Base-by-base conservation (phyloP, 106 monocot genomes). In the Phalaenopsis equestris region DNA sequence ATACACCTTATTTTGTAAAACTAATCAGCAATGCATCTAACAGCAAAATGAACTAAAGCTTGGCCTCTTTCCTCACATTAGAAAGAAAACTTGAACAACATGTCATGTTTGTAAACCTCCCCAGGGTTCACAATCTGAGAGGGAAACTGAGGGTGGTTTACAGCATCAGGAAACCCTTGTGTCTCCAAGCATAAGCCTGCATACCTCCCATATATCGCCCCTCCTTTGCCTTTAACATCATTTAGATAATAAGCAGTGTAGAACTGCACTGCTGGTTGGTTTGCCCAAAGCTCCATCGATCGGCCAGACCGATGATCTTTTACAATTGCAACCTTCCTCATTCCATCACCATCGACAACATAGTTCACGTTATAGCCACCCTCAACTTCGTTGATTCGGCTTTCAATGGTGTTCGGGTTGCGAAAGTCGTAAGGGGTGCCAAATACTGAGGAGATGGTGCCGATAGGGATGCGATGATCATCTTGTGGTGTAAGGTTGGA, bases 321-420 rank as follows among this genome's bases (percentile, higher is more conserved):
- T 46, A 93, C 87, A 1, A 80, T 42, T 4, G 86, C 88, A 14
- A 78, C 88, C 83, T 86, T 90, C 82, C 86, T 87, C 86, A 92
- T 23, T 9, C 90, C 89, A 1, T 78, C 24, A 1, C 41, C n/a
- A 42, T 90, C 88, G 7, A 92, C 56, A 58, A 86, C 92, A 65
- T 92, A 92, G 88, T 92, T 90, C 46, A 90, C 81, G 68, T 92
- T 90, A 70, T 92, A 92, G 15, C 92, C 92, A 0, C 55, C 78
- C 24, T 81, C 46, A 8, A 87, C 78, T 8, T 84, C 16, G 2
- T 39, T 55, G 55, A 88, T 86, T 23, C 82, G 48, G 83, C 87
- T 83, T 18, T 84, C 92, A 8, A 88, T 70, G 0, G 75, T 84
- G 1, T 41, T 21, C 1, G 86, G 88, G 38, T 61, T 3, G 16